Evolutionary conservation across 805 yeast genomes (phyloP).

Genomic region (Torulaspora gathmanii): DNA sequence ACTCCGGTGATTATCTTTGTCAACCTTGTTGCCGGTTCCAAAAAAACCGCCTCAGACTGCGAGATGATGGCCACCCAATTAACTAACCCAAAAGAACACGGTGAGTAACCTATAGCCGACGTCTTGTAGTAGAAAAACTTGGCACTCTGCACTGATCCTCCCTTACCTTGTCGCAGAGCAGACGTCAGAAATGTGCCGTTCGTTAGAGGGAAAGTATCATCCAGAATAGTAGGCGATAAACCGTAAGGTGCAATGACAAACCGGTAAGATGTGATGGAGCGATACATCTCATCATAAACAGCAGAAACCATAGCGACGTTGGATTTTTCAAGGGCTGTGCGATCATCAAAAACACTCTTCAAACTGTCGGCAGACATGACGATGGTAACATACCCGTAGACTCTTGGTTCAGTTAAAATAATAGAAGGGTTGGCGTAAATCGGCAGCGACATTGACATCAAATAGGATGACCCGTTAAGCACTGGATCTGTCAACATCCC

Average conservation of each 20-base stretch:
- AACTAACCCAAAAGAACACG: conserved; percentile 40
- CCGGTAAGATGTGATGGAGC: conserved; percentile 35
- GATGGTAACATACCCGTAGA: conserved; percentile 69
- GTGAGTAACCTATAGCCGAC: conserved; percentile 56
- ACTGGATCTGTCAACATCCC: conserved; percentile 70
- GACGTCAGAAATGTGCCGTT: conserved; percentile 35
- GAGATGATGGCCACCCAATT: conserved; percentile 75
- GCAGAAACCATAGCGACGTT: conserved; percentile 34
- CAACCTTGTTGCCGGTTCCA: conserved; percentile 57
- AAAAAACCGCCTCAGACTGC: conserved; percentile 54
- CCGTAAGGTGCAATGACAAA: conserved; percentile 43
- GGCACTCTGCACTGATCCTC: conserved; percentile 42
- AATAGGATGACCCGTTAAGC: conserved; percentile 42
- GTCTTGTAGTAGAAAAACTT: conserved; percentile 35
- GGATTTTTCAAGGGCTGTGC: conserved; percentile 40
- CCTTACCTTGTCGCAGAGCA: conserved; percentile 35
- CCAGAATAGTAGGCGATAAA: conserved; percentile 15
- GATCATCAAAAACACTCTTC: conserved; percentile 38
- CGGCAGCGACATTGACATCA: conserved; percentile 74
- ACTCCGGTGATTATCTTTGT: conserved; percentile 71
- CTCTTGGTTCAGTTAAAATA: conserved; percentile 49
- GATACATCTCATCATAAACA: conserved; percentile 20
- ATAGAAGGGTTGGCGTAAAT: conserved; percentile 71
- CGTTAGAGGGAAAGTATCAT: conserved; percentile 27
- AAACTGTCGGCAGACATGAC: conserved; percentile 46